Base-by-base conservation (phyloP, 2,329 filamentous ascomycete species). In the Ophiostoma angusticollis region DNA sequence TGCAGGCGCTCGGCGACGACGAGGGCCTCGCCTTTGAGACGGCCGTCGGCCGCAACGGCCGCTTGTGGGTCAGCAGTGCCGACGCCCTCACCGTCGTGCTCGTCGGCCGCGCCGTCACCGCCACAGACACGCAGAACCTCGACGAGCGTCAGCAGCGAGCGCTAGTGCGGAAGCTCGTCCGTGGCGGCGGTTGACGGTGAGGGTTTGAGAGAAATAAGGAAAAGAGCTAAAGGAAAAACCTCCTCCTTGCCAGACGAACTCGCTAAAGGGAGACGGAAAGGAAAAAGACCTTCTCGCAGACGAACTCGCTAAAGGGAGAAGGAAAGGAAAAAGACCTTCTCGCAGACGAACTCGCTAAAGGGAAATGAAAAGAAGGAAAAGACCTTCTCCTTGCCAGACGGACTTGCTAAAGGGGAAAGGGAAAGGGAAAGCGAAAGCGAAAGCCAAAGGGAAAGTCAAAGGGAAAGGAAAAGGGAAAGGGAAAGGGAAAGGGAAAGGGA, bases 41-140 rank as follows among this genome's bases (percentile, higher is more conserved):
- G 43, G 89, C 89, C 0, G 83, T 94, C 8, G 91, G 91, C 14
- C 75, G 85, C 53, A 98, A 98, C 58, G 91, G 91, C 29, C 80
- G 76, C 57, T 73, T 96, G 17, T 96, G 91, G 86, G 82, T 96
- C 12, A 79, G 89, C 53, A 86, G 81, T 48, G 82, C 80, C 21
- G 80, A 68, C 45, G 23, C 32, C n/a, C 43, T 42, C 28, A 78
- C 76, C 23, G 79, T 86, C 7, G 64, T 94, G 45, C 71, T 76
- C 1, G 82, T 96, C 40, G 89, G 87, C 1, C 75, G 74, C 49
- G 83, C 84, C 31, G 64, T 98, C 34, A 70, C 72, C 51, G 74
- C 84, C 54, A 80, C 80, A n/a, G 87, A 96, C 55, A 71, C 80
- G 52, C 69, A 70, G 39, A 64, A 63, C 3, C 59, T 85, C 46